Evolutionary conservation across 2,329 filamentous ascomycete genomes (phyloP).

Genomic region (Tolypocladium amazonense): DNA sequence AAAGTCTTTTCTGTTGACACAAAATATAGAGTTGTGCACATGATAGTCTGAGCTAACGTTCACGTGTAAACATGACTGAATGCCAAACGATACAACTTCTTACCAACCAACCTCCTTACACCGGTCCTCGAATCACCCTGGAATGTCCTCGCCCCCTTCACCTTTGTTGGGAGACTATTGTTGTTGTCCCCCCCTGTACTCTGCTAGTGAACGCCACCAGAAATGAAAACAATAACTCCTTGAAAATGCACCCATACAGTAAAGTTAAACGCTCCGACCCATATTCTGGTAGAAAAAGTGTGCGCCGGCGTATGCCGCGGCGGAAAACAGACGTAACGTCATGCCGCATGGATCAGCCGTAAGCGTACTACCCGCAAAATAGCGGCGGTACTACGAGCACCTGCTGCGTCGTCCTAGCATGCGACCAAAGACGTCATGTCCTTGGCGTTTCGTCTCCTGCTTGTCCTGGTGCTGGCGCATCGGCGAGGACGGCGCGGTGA

Average conservation of each 20-base stretch:
- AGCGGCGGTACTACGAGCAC: not conserved
- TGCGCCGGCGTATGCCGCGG: not conserved
- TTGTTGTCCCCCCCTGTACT: not conserved
- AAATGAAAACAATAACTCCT: not conserved
- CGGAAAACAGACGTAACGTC: not conserved
- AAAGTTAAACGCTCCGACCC: not conserved
- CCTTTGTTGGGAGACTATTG: not conserved
- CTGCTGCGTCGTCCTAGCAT: conserved; percentile 23
- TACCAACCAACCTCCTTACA: not conserved
- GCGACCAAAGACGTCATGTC: conserved; percentile 24
- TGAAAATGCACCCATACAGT: not conserved
- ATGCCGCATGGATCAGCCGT: not conserved
- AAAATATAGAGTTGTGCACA: not conserved
- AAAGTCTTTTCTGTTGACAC: not conserved
- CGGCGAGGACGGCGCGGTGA: conserved; percentile 13
- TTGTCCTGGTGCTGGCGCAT: conserved; percentile 2
- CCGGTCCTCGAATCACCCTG: not conserved
- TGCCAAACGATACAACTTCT: not conserved
- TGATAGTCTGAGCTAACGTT: not conserved
- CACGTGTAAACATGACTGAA: not conserved
- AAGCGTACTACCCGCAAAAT: not conserved
- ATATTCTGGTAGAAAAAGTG: not conserved
- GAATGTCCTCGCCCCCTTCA: not conserved
- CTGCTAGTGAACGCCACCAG: not conserved
- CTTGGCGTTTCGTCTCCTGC: conserved; percentile 14